Evolutionary conservation across 345 rosid genomes (phyloP).

Genomic region (Garcia nutans): DNA sequence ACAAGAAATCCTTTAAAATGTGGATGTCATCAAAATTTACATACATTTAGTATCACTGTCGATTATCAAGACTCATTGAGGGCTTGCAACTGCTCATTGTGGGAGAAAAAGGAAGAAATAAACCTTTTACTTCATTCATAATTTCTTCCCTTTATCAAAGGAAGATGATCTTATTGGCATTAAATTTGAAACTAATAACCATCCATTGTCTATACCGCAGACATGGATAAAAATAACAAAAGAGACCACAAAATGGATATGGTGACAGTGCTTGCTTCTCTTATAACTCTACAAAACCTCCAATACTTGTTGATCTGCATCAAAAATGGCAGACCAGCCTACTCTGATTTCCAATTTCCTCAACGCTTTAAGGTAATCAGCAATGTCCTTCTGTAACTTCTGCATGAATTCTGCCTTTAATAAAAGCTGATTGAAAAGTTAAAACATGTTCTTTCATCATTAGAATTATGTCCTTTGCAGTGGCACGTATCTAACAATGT

Average conservation of each 20-base stretch:
- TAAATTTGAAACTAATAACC: slow-evolving; percentile 41
- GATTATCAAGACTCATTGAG: slow-evolving; percentile 31
- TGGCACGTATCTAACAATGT: slow-evolving; percentile 45
- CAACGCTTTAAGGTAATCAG: slow-evolving; percentile 22
- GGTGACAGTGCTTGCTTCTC: slow-evolving; percentile 25
- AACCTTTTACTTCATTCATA: slow-evolving; percentile 37
- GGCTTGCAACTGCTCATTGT: slow-evolving; percentile 2
- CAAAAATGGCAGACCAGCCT: neutral
- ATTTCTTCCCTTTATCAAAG: slow-evolving; percentile 2
- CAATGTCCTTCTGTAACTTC: slow-evolving; percentile 24
- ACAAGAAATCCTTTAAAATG: slow-evolving; percentile 21
- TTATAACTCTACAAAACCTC: slow-evolving; percentile 16
- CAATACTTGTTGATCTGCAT: slow-evolving; percentile 12
- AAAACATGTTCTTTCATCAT: slow-evolving; percentile 39
- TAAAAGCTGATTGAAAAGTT: slow-evolving; percentile 47
- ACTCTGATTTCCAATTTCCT: slow-evolving; percentile 25
- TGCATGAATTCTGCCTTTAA: slow-evolving; percentile 34
- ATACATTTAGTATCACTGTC: neutral
- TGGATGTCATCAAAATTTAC: slow-evolving; percentile 14
- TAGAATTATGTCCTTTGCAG: slow-evolving; percentile 35
- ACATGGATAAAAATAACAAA: slow-evolving; percentile 26
- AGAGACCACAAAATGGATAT: slow-evolving; percentile 24
- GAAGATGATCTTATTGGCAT: slow-evolving; percentile 16
- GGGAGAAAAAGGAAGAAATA: slow-evolving; percentile 31
- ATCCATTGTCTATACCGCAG: slow-evolving; percentile 21